Base-by-base conservation (phyloP, 805 yeast genomes). In the Scheffersomyces ergatensis region DNA sequence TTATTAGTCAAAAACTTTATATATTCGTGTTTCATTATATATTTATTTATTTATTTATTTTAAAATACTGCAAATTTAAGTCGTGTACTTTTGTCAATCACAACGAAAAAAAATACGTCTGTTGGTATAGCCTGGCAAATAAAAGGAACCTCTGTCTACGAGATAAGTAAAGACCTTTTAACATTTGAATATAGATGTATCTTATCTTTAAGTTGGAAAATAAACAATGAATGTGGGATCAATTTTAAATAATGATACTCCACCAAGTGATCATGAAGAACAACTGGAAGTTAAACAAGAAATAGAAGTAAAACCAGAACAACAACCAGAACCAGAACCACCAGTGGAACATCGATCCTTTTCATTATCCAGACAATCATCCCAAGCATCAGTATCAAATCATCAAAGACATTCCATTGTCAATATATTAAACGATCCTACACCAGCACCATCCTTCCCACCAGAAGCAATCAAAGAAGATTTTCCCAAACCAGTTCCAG, bases 141-240 rank as follows among this genome's bases (percentile, higher is more conserved):
- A 6, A 21, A 21, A 21, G 9, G n/a, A n/a, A n/a, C n/a, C n/a
- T n/a, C n/a, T n/a, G n/a, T n/a, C n/a, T n/a, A n/a, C n/a, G n/a
- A n/a, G n/a, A n/a, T n/a, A n/a, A n/a, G n/a, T n/a, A n/a, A n/a
- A n/a, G n/a, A n/a, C n/a, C n/a, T n/a, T n/a, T n/a, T n/a, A 21
- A 7, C 24, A 21, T 21, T 21, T 21, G 9, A 21, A 7, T 21
- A 21, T 21, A 21, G 24, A 21, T 21, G 24, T n/a, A n/a, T n/a
- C n/a, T n/a, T n/a, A n/a, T n/a, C n/a, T n/a, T n/a, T n/a, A n/a
- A n/a, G n/a, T n/a, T n/a, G n/a, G n/a, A 21, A 21, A 9, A 26
- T 17, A 8, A 25, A 43, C 38, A 24, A 65, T 65, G 71, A 65
- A 64, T 51, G 70, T 64, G 29, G 70, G 71, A 14, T 63, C 71